Conservation (phyloP, 2,329 filamentous ascomycete genomes). For the Colletotrichum euphorbiae region DNA sequence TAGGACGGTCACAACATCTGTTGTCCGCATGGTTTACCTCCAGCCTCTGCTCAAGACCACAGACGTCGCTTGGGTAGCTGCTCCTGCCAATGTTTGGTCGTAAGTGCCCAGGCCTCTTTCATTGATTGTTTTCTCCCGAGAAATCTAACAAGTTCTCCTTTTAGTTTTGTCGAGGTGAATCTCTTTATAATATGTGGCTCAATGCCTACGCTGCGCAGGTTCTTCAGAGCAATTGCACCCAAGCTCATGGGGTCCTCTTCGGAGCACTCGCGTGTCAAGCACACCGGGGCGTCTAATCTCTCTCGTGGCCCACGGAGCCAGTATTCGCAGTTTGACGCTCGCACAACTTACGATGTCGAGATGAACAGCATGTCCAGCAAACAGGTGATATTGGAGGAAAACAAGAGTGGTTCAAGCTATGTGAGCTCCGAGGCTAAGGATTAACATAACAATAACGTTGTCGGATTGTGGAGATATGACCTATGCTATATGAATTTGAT, state of each 20-base stretch:
- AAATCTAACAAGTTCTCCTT: not conserved
- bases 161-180: constrained; percentile 47
- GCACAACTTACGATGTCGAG: constrained; percentile 7
- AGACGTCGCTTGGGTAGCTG: constrained; percentile 38
- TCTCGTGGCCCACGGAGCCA: constrained; percentile 6
- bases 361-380: constrained; percentile 26
- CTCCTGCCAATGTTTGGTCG: constrained; percentile 41
- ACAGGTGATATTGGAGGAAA: constrained; percentile 1
- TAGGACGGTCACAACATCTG: constrained; percentile 48
- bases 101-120: constrained; percentile 12
- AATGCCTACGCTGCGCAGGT: constrained; percentile 52
- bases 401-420: not conserved
- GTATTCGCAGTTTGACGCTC: constrained; percentile 19
- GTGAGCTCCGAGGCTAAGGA: too few relatives aligned
- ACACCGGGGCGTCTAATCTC: not conserved
- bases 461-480: too few relatives aligned
- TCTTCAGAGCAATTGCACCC: constrained; percentile 50
- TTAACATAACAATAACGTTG: too few relatives aligned
- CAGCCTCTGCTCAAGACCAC: constrained; percentile 38
- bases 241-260: constrained; percentile 41
- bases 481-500: too few relatives aligned
- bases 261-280: constrained; percentile 9
- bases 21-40: constrained; percentile 39
- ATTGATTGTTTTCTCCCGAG: not conserved
- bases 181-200: constrained; percentile 47